Base-by-base conservation (phyloP, 371 early-diverging fungal species). In the Syncephalastrum contaminatum region DNA sequence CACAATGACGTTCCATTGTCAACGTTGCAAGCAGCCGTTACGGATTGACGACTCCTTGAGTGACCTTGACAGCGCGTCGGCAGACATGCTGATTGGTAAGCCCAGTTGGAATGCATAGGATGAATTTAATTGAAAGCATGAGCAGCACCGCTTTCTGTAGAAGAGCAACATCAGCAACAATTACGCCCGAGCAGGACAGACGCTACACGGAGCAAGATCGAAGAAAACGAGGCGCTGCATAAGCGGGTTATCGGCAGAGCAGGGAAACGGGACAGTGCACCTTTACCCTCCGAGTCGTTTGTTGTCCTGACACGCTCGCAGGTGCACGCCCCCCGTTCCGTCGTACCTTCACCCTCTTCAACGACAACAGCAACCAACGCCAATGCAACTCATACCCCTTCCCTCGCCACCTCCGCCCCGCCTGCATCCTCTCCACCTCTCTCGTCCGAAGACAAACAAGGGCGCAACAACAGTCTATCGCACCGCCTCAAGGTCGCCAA, bases 401-500 rank as follows among this genome's bases (percentile, higher is more conserved):
- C 27, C 4, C 30, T 42, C 2, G 52, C 52, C 5, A 40, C 52
- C 16, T 39, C 53, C 3, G 18, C 51, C 21, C 14, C 41, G 21
- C 19, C 51, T 18, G 18, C 44, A 3, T 43, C 14, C 14, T 42
- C 46, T 30, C 10, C 25, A 3, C 25, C 48, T 4, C 43, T 16
- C 36, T 20, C 48, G 7, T 8, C 49, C 7, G 42, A 16, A 27
- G 41, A 44, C 57, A 13, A 45, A 58, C 13, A 48, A 46, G 44
- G 21, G 20, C 59, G 75, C n/a, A 73, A 73, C 45, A 74, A 72
- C 48, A 74, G 69, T 45, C 49, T 86, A 47, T 72, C 81, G 21
- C 75, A 84, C 58, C 74, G 87, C 10, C 72, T 89, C 13, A 81
- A 83, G 54, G 82, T 87, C 0, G 85, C 87, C 3, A 82, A 72